A percentile compares a stretch with the other conserved stretches of the same genome.
Evolutionary conservation across 495 filamentous ascomycete genomes (phyloP).

Genomic region (Aspergillus conjunctus): DNA sequence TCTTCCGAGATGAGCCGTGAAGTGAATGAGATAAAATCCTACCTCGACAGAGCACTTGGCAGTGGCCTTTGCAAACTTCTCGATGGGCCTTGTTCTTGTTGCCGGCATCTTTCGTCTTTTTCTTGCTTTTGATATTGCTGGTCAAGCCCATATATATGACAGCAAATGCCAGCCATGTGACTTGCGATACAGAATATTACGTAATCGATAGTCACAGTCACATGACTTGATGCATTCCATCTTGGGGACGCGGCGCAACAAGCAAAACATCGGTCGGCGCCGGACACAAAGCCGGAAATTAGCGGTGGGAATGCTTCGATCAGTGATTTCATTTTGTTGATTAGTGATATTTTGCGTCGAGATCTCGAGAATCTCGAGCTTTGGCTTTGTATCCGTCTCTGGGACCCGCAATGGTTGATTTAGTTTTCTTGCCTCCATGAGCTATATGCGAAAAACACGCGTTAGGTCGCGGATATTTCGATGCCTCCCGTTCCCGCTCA

Average conservation of each 20-base stretch:
- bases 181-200: slow-evolving; percentile 12
- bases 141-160: background rate
- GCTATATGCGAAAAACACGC: slow-evolving; percentile 54
- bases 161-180: background rate
- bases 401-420: slow-evolving; percentile 48
- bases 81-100: slow-evolving; percentile 66
- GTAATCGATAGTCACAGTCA: slow-evolving; percentile 17
- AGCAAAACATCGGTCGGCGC: slow-evolving; percentile 21
- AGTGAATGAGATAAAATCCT: slow-evolving; percentile 20
- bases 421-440: slow-evolving; percentile 52
- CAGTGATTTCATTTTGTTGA: background rate
- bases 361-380: slow-evolving; percentile 21
- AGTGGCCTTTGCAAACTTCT: slow-evolving; percentile 81
- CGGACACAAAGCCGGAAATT: slow-evolving; percentile 12
- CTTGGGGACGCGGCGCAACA: slow-evolving; percentile 23
- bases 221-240: slow-evolving; percentile 21
- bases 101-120: slow-evolving; percentile 18
- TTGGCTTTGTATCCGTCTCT: slow-evolving; percentile 18
- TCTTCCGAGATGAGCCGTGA: background rate
- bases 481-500: slow-evolving; percentile 60
- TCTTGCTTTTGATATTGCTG: background rate
- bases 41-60: slow-evolving; percentile 86
- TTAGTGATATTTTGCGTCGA: slow-evolving; percentile 19
- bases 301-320: background rate
- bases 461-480: slow-evolving; percentile 56